phyloP scores from a whole-genome alignment of 2,329 filamentous ascomycete species.

The Hymenoscyphus albidus region DNA sequence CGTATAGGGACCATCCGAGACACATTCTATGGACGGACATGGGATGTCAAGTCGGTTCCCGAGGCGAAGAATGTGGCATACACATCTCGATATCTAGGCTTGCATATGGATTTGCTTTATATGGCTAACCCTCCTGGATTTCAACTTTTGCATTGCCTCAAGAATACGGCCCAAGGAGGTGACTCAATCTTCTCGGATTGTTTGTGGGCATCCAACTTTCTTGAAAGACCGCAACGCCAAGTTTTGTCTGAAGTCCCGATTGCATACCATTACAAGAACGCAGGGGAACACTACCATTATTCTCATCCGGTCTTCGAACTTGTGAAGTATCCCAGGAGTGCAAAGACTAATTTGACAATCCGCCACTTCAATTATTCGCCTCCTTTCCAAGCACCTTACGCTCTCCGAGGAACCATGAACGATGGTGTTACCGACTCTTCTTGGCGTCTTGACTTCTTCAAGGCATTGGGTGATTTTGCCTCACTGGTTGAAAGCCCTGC shows the following conservation, averaged over 20 bases:
- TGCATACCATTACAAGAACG: constrained; percentile 65
- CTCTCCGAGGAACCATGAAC: constrained; percentile 6
- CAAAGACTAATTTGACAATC: constrained; percentile 1
- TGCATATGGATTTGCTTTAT: constrained; percentile 94
- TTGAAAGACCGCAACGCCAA: constrained; percentile 35
- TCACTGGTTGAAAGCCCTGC: constrained; percentile 51
- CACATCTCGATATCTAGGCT: constrained; percentile 73
- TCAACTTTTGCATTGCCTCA: constrained; percentile 85
- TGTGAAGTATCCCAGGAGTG: too few species aligned
- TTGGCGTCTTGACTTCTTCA: constrained; percentile 35
- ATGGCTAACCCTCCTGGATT: constrained; percentile 73
- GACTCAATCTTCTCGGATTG: constrained; percentile 84
- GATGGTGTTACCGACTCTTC: constrained; percentile 11
- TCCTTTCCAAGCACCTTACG: constrained; percentile 63
- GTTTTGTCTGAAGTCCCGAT: constrained; percentile 44
- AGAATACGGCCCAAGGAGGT: constrained; percentile 75
- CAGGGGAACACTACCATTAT: constrained; percentile 59
- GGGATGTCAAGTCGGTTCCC: constrained; percentile 80
- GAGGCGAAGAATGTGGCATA: constrained; percentile 90
- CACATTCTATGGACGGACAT: constrained; percentile 88
- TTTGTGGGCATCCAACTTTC: constrained; percentile 52
- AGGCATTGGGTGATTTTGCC: constrained; percentile 52
- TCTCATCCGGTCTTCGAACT: constrained; percentile 51
- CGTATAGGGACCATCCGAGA: constrained; percentile 76
- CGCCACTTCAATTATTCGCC: constrained; percentile 65